A percentile compares a stretch with the other conserved stretches of the same genome.
Conservation (phyloP, 768 basidiomycete genomes). For the Xerocomus spinulosus region DNA sequence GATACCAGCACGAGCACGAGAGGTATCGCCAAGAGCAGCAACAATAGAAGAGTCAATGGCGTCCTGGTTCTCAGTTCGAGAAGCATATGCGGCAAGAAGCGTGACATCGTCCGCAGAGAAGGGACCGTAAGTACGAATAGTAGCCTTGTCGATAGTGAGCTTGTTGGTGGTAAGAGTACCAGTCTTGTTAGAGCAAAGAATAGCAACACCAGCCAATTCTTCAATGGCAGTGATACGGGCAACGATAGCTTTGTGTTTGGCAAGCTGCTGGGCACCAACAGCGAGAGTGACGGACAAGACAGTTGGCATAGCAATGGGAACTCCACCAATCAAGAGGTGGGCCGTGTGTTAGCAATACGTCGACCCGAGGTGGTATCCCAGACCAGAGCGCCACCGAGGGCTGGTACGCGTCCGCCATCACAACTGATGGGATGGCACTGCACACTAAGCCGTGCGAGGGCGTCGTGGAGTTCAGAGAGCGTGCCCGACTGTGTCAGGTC, state of each 20-base stretch:
- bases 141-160: constrained; percentile 92
- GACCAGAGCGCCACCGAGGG: constrained; percentile 22
- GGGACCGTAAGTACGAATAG: constrained; percentile 85
- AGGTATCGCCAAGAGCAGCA: constrained; percentile 64
- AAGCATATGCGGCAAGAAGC: constrained; percentile 91
- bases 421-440: no score
- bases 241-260: constrained; percentile 99
- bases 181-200: constrained; percentile 98
- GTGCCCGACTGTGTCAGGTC: constrained; percentile 43
- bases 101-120: constrained; percentile 89
- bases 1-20: constrained; percentile 84
- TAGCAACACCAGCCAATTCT: constrained; percentile 96
- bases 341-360: constrained; percentile 43
- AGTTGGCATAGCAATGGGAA: constrained; percentile 99
- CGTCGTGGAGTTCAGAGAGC: constrained; percentile 25
- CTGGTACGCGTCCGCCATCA: no score
- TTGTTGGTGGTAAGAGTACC: constrained; percentile 99
- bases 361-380: constrained; percentile 27
- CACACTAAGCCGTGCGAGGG: constrained; percentile 29
- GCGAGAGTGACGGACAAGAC: constrained; percentile 97
- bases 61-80: constrained; percentile 98
- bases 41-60: constrained; percentile 92
- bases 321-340: constrained; percentile 95
- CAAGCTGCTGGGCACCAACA: constrained; percentile 97
- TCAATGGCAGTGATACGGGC: constrained; percentile 99